Conservation (phyloP, 1,284 basidiomycete species). For the Polyporus tsugae region DNA sequence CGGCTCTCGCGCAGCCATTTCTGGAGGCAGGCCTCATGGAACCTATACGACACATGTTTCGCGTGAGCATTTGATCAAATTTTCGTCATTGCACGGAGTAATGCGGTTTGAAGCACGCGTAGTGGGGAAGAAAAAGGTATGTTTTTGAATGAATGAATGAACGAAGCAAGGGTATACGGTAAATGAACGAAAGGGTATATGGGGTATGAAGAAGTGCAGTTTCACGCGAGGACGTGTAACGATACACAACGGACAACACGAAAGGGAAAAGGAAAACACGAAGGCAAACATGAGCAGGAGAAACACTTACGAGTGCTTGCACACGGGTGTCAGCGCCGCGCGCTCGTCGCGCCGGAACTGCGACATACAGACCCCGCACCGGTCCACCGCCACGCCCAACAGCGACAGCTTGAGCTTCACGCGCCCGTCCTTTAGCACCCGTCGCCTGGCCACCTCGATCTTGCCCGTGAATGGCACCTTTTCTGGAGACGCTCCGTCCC, state of each 20-base stretch:
- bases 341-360: conserved; percentile 75
- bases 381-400: conserved; percentile 77
- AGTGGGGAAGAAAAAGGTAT: conserved; percentile 8
- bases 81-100: background rate
- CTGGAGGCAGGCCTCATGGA: conserved; percentile 65
- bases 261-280: background rate
- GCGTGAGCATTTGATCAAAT: conserved; percentile 6
- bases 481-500: conserved; percentile 12
- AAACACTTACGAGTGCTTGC: conserved; percentile 69
- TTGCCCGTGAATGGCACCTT: conserved; percentile 59
- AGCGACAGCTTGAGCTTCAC: conserved; percentile 81
- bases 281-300: background rate
- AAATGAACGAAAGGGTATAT: background rate
- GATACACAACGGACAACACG: conserved; percentile 1
- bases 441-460: conserved; percentile 71
- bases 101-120: conserved; percentile 1
- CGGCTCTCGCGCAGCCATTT: conserved; percentile 60
- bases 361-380: conserved; percentile 81
- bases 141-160: background rate
- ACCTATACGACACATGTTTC: conserved; percentile 40
- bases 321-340: conserved; percentile 67
- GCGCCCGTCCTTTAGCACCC: conserved; percentile 75
- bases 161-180: background rate
- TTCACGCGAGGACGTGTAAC: background rate
- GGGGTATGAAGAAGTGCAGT: background rate